phyloP scores from a whole-genome alignment of 2,329 filamentous ascomycete genomes.

The Aspergillus glaucus region DNA sequence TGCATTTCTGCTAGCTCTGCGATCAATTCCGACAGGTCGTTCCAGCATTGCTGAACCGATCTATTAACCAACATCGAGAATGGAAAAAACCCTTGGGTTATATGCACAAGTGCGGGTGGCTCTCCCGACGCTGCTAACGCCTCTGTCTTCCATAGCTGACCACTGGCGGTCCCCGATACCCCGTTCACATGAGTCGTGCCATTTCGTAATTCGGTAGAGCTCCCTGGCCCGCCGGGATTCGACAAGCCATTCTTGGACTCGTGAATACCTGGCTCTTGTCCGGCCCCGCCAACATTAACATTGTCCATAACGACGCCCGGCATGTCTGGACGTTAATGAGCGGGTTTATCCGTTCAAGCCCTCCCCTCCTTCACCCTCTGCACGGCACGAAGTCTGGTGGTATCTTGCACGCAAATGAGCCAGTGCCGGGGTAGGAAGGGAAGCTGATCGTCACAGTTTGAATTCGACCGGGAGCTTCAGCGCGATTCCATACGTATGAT shows the following conservation, averaged over 20 bases:
- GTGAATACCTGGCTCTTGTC: slow-evolving; percentile 15
- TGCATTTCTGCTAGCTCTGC: slow-evolving; percentile 64
- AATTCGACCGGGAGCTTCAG: slow-evolving; percentile 12
- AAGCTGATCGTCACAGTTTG: slow-evolving; percentile 14
- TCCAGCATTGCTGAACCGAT: slow-evolving; percentile 76
- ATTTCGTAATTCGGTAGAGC: slow-evolving; percentile 14
- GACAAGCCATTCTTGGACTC: slow-evolving; percentile 21
- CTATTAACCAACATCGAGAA: slow-evolving; percentile 69
- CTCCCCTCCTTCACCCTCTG: slow-evolving; percentile 26
- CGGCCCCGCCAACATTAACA: slow-evolving; percentile 23
- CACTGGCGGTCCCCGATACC: slow-evolving; percentile 9
- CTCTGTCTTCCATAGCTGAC: slow-evolving; percentile 4
- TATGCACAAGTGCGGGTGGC: slow-evolving; percentile 57
- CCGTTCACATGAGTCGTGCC: slow-evolving; percentile 24
- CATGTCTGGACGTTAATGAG: slow-evolving; percentile 25
- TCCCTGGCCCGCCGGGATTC: slow-evolving; percentile 11
- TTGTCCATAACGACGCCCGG: slow-evolving; percentile 39
- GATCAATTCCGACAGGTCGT: slow-evolving; percentile 66
- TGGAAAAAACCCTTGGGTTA: slow-evolving; percentile 69
- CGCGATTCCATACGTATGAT: slow-evolving; percentile 23
- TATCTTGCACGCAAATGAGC: slow-evolving; percentile 12
- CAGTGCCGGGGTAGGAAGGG: slow-evolving; percentile 19
- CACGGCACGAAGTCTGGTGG: slow-evolving; percentile 19
- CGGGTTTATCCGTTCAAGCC: slow-evolving; percentile 11
- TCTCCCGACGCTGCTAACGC: slow-evolving; percentile 3